phyloP scores from a whole-genome alignment of 2,329 filamentous ascomycete species.

The Chaetomium strumarium region DNA sequence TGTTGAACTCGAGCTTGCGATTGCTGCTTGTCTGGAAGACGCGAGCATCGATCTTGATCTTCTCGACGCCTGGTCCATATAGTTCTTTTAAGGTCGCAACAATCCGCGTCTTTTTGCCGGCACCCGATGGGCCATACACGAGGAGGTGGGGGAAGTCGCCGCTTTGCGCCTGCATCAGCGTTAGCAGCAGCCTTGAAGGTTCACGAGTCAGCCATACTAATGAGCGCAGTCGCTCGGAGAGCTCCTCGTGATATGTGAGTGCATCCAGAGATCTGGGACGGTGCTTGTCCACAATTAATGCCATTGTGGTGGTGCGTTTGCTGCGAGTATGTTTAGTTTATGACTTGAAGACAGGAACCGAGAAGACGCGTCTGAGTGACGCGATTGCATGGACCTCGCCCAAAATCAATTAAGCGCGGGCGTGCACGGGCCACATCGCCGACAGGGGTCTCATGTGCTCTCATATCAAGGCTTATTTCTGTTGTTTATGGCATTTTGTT shows the following conservation, averaged over 20 bases:
- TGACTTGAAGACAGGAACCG: background rate
- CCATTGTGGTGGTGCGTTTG: conserved; percentile 40
- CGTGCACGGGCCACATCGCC: conserved; percentile 18
- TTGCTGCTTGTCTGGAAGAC: conserved; percentile 94
- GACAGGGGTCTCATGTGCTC: too few species aligned
- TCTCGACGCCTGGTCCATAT: conserved; percentile 94
- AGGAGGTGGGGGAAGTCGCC: conserved; percentile 97
- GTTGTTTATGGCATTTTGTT: too few species aligned
- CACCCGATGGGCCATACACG: conserved; percentile 92
- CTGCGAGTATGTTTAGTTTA: background rate
- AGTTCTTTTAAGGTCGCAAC: conserved; percentile 92
- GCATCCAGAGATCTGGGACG: conserved; percentile 67
- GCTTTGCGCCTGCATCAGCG: conserved; percentile 69
- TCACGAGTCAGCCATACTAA: conserved; percentile 52
- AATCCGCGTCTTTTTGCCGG: conserved; percentile 95
- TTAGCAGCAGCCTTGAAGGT: conserved; percentile 9
- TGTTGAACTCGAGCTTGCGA: conserved; percentile 98
- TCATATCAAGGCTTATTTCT: too few species aligned
- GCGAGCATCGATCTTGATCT: conserved; percentile 98
- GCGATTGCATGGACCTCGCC: conserved; percentile 6
- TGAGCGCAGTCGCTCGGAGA: conserved; percentile 80
- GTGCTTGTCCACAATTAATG: conserved; percentile 67
- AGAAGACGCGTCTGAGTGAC: conserved; percentile 22
- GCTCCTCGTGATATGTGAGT: conserved; percentile 80
- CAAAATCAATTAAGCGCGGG: conserved; percentile 22